Evolutionary conservation across 2,329 filamentous ascomycete species (phyloP).

Genomic region (Aspergillus pseudoviridinutans): DNA sequence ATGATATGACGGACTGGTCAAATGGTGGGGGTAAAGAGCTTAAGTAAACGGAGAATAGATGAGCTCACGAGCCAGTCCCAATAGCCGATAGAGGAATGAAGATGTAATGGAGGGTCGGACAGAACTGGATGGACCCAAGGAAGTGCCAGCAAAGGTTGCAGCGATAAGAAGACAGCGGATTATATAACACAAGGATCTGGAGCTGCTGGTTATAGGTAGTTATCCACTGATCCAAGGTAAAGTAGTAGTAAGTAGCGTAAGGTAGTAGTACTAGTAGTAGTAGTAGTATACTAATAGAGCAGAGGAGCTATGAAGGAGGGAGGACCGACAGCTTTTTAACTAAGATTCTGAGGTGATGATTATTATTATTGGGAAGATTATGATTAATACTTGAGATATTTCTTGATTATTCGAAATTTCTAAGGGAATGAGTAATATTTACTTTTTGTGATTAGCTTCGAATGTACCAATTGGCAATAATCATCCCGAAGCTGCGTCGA

Average conservation of each 20-base stretch:
- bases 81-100: neutral
- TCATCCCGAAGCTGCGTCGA: neutral
- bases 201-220: neutral
- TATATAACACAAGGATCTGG: neutral
- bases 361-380: neutral
- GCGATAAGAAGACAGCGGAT: neutral
- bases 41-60: neutral
- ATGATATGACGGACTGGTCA: conserved; percentile 13
- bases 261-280: too few relatives aligned
- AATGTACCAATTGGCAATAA: neutral
- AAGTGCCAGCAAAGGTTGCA: conserved; percentile 1
- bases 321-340: neutral
- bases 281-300: neutral
- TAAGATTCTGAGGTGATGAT: neutral
- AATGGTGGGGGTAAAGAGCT: neutral
- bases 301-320: neutral
- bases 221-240: conserved; percentile 1
- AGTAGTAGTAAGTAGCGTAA: neutral
- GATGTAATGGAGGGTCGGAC: conserved; percentile 7
- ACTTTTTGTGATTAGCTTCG: neutral
- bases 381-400: neutral
- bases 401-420: neutral
- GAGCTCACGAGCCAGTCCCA: conserved; percentile 1
- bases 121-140: conserved; percentile 4
- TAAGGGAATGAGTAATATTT: neutral